Base-by-base conservation (phyloP, 495 filamentous ascomycete genomes). In the Penicillium silybi region DNA sequence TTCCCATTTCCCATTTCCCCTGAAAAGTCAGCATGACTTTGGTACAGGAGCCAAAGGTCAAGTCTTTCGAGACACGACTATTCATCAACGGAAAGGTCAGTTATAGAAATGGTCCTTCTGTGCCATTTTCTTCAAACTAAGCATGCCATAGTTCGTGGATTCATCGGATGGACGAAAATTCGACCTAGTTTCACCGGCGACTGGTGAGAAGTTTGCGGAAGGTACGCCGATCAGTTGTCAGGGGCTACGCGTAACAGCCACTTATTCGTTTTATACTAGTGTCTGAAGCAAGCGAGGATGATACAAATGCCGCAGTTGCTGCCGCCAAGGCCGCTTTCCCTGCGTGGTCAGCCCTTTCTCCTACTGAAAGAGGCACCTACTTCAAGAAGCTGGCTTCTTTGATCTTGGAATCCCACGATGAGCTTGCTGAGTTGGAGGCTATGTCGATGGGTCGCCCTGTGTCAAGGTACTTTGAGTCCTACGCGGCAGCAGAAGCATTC, bases 241-340 rank as follows among this genome's bases (percentile, higher is more conserved):
- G 5, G 7, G 6, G 3, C 10, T 10, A 5, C 6, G 13, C 44
- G n/a, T 16, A 1, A 0, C 17, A 18, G 7, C 11, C 2, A 13
- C 27, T 19, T 3, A 19, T 26, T 48, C 8, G 2, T 6, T 41
- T 32, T 4, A 17, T n/a, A 17, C 20, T 32, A 66, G 63, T 80
- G 39, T 63, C 68, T 34, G 71, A 76, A 50, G 78, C 81, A 11
- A 74, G 58, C 13, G 66, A 65, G 29, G 61, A 74, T 4, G 82
- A 88, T 54, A 72, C 79, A 53, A 75, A 86, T 62, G 62, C 57
- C 2, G 82, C 83, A 13, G 80, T 86, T 1, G 74, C 74, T 4
- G 76, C 82, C 13, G 85, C 84, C 23, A 77, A 79, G 49, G 73
- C 72, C 4, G 81, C 84, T 7, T 80, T 83, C 52, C 78, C 77